phyloP scores from a whole-genome alignment of 2,329 filamentous ascomycete genomes.

The Kalmusia sp. region DNA sequence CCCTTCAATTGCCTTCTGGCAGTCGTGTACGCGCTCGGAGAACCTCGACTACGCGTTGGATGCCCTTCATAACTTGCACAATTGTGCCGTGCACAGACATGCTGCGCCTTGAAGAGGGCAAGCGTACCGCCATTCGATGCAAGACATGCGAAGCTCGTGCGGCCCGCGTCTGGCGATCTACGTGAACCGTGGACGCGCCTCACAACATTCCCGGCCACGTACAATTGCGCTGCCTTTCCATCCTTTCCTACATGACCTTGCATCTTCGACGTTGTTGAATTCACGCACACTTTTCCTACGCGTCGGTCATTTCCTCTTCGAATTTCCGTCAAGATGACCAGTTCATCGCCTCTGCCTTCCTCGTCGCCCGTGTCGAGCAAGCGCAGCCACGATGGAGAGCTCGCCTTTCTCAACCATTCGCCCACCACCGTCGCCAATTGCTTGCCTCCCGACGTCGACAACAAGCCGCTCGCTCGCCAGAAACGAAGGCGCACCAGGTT shows the following conservation, averaged over 20 bases:
- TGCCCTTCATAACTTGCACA: constrained; percentile 2
- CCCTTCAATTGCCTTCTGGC: no score
- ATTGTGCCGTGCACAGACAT: neutral
- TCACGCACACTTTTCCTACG: neutral
- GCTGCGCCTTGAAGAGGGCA: neutral
- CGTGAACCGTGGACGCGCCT: constrained; percentile 10
- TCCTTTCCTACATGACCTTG: neutral
- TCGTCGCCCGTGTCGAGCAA: constrained; percentile 28
- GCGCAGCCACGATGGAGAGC: constrained; percentile 40
- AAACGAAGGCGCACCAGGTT: constrained; percentile 69
- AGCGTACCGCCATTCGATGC: constrained; percentile 5
- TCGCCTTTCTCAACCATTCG: constrained; percentile 67
- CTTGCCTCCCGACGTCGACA: constrained; percentile 64
- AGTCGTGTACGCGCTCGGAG: no score
- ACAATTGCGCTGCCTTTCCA: neutral
- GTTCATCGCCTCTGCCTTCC: constrained; percentile 28
- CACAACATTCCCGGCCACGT: constrained; percentile 10
- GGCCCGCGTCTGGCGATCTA: neutral
- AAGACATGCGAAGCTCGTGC: constrained; percentile 10
- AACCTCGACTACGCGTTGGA: neutral
- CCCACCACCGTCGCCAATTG: constrained; percentile 63
- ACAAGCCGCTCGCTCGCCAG: constrained; percentile 66
- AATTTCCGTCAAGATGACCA: constrained; percentile 1
- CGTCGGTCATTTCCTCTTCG: neutral
- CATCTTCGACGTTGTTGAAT: neutral